These are phyloP conservation scores for Maudiozyma barnettii DNA, from an alignment of 805 yeast species.

Conservation along the genomic window DNA sequence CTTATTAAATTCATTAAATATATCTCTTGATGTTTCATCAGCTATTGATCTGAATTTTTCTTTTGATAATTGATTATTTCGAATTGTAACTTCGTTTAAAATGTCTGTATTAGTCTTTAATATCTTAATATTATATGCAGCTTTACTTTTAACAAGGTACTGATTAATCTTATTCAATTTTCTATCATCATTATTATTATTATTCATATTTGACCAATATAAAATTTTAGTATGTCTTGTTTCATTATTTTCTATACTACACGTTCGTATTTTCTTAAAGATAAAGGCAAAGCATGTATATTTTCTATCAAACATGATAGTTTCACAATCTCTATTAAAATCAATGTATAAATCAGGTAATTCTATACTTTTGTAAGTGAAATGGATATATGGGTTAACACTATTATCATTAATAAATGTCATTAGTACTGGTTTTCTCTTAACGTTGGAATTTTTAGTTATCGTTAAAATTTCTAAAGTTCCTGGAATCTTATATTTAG, in stretches of 20 bases:
- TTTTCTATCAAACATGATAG: constrained; percentile 10
- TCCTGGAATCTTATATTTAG: constrained; percentile 8
- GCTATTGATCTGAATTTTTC: background rate
- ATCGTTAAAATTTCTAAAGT: background rate
- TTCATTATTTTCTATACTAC: constrained; percentile 5
- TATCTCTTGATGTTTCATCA: background rate
- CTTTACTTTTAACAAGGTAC: background rate
- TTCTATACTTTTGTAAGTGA: constrained; percentile 8
- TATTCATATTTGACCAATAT: background rate
- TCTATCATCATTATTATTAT: background rate
- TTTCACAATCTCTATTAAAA: constrained; percentile 14
- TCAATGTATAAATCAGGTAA: constrained; percentile 12
- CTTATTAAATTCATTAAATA: background rate
- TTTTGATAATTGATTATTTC: background rate
- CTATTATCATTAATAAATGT: constrained; percentile 7
- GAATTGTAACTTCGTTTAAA: background rate
- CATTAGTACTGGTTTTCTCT: constrained; percentile 7
- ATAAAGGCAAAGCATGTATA: constrained; percentile 12
- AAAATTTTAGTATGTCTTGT: background rate
- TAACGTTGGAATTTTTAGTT: background rate
- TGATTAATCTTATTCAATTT: constrained; percentile 1
- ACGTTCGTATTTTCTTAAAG: constrained; percentile 7
- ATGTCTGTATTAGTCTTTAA: background rate
- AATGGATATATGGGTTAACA: constrained; percentile 8
- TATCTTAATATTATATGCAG: background rate